phyloP scores from a whole-genome alignment of 768 basidiomycete species.

The Pleurotus sapidus region DNA sequence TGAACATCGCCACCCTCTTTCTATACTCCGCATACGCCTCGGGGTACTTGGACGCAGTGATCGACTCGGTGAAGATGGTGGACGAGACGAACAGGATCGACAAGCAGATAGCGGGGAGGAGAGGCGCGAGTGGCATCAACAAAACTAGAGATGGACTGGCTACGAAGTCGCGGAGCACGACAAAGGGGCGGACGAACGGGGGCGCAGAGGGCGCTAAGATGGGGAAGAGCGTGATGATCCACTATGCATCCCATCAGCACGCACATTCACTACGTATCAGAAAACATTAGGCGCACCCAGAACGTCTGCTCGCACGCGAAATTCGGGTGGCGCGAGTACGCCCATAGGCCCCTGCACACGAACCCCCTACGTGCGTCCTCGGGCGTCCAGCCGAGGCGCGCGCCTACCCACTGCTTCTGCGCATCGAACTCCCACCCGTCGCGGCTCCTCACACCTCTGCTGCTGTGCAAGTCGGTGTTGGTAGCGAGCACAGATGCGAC shows the following conservation, averaged over 20 bases:
- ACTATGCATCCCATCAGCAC: slow-evolving; percentile 23
- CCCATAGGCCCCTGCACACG: slow-evolving; percentile 81
- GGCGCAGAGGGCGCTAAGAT: slow-evolving; percentile 42
- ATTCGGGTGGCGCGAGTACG: slow-evolving; percentile 89
- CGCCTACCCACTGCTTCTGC: slow-evolving; percentile 58
- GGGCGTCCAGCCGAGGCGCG: slow-evolving; percentile 63
- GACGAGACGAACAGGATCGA: slow-evolving; percentile 75
- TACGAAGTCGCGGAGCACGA: slow-evolving; percentile 1
- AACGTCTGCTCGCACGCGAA: slow-evolving; percentile 88
- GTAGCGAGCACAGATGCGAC: slow-evolving; percentile 10
- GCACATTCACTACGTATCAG: not conserved
- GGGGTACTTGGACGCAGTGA: slow-evolving; percentile 74
- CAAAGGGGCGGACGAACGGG: slow-evolving; percentile 15
- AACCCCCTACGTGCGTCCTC: slow-evolving; percentile 80
- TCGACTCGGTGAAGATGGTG: slow-evolving; percentile 77
- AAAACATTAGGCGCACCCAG: slow-evolving; percentile 50
- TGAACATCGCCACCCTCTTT: slow-evolving; percentile 80
- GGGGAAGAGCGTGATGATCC: slow-evolving; percentile 68
- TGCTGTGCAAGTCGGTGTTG: slow-evolving; percentile 24
- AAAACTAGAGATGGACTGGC: slow-evolving; percentile 15
- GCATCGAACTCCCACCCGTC: slow-evolving; percentile 40
- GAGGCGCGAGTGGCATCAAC: slow-evolving; percentile 3
- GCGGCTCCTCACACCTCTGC: slow-evolving; percentile 29
- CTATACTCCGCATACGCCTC: slow-evolving; percentile 69
- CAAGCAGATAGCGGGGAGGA: slow-evolving; percentile 59